phyloP scores from a whole-genome alignment of 805 yeast genomes.

The Hanseniaspora valbyensis region DNA sequence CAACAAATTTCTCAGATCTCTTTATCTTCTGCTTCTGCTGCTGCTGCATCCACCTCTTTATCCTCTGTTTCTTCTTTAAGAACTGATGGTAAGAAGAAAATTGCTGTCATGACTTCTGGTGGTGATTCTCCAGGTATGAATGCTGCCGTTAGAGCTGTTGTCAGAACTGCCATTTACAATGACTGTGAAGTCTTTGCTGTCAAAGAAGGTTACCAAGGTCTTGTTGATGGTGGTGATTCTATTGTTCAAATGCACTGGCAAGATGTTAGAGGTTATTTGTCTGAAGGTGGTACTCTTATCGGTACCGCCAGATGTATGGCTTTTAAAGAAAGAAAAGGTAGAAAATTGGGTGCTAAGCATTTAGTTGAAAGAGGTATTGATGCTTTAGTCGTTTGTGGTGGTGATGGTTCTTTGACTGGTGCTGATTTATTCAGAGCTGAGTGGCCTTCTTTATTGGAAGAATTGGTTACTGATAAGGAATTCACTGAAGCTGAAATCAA shows the following conservation, averaged over 20 bases:
- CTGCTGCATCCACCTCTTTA: not conserved
- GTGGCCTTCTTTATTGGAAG: slow-evolving; percentile 82
- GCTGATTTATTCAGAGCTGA: slow-evolving; percentile 89
- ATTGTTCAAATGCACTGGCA: slow-evolving; percentile 79
- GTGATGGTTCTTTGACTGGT: slow-evolving; percentile 97
- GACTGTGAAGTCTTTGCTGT: slow-evolving; percentile 88
- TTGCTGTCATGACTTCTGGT: slow-evolving; percentile 96
- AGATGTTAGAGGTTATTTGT: slow-evolving; percentile 87
- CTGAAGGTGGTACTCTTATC: slow-evolving; percentile 88
- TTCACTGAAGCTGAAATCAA: slow-evolving; percentile 49
- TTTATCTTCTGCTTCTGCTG: not conserved
- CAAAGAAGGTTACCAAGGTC: slow-evolving; percentile 90
- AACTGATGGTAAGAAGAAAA: slow-evolving; percentile 35
- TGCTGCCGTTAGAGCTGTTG: slow-evolving; percentile 90
- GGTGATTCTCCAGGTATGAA: slow-evolving; percentile 99
- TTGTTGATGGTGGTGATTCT: slow-evolving; percentile 72
- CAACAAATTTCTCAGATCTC: not conserved
- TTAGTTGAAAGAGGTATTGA: slow-evolving; percentile 82
- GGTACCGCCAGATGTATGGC: slow-evolving; percentile 92
- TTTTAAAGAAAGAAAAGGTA: slow-evolving; percentile 76
- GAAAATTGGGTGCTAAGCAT: slow-evolving; percentile 72
- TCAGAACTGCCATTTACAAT: slow-evolving; percentile 74
- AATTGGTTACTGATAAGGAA: slow-evolving; percentile 47
- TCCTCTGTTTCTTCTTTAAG: not conserved
- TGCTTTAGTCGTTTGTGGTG: slow-evolving; percentile 93